Evolutionary conservation across 2,329 filamentous ascomycete species (phyloP).

Genomic region (Ophiosphaerella herpotricha): DNA sequence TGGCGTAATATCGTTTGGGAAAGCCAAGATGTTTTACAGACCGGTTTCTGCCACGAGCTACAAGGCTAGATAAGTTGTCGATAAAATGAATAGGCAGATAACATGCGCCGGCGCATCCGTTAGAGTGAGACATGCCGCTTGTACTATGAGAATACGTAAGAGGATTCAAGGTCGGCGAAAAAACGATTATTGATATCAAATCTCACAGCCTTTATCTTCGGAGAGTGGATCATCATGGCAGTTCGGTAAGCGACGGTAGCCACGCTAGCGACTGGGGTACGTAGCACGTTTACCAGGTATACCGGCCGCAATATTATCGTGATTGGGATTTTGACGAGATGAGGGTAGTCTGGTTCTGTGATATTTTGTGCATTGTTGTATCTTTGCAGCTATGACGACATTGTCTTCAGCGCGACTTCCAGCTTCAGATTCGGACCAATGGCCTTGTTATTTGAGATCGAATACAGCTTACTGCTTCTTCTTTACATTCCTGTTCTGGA

Average conservation of each 20-base stretch:
- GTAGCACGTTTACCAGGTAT: background rate
- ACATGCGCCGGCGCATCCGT: too few species aligned
- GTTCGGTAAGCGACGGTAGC: constrained; percentile 5
- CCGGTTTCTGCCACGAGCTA: background rate
- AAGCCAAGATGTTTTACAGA: background rate
- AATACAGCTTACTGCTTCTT: constrained; percentile 40
- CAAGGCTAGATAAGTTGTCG: too few species aligned
- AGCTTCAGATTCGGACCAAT: too few species aligned
- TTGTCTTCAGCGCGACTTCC: too few species aligned
- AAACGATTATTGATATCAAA: background rate
- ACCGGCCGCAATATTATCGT: background rate
- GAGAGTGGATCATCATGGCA: constrained; percentile 6
- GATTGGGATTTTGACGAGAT: background rate
- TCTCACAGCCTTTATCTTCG: constrained; percentile 12
- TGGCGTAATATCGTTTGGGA: background rate
- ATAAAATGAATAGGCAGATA: too few species aligned
- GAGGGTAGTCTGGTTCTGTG: too few species aligned
- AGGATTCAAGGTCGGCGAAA: constrained; percentile 2
- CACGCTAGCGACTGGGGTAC: background rate
- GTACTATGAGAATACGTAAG: constrained; percentile 11
- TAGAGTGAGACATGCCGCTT: too few species aligned
- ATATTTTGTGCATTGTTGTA: too few species aligned
- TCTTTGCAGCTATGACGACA: too few species aligned
- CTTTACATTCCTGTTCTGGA: constrained; percentile 37
- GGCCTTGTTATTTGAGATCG: too few species aligned